phyloP scores from a whole-genome alignment of 768 basidiomycete species.

The Mycena leptocephala region DNA sequence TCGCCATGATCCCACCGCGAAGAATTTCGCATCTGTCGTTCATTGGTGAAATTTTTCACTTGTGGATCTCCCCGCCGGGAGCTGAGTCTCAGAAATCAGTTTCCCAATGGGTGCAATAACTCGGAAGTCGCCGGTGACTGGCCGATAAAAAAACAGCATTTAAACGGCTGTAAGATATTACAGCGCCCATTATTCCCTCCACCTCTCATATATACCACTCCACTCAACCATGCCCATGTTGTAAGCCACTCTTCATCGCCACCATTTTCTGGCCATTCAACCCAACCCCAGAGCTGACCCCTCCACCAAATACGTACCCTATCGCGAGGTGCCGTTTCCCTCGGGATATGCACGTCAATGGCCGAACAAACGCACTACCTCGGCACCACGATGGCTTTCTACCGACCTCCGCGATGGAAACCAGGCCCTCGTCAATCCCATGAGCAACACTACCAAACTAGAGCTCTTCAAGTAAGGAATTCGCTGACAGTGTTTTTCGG shows the following conservation, averaged over 20 bases:
- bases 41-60: no score
- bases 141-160: not conserved
- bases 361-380: conserved; percentile 88
- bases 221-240: conserved; percentile 65
- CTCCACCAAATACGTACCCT: conserved; percentile 74
- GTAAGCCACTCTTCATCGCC: conserved; percentile 45
- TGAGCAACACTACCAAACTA: conserved; percentile 75
- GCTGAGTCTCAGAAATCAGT: not conserved
- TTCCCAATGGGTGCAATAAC: not conserved
- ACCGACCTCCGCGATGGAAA: conserved; percentile 99
- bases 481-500: not conserved
- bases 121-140: no score
- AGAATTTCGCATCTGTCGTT: no score
- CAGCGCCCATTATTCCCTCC: not conserved
- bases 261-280: conserved; percentile 8
- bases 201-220: not conserved
- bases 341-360: conserved; percentile 75
- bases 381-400: conserved; percentile 95
- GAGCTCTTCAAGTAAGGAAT: conserved; percentile 61
- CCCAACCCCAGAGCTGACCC: conserved; percentile 67
- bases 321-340: conserved; percentile 72
- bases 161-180: not conserved
- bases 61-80: no score
- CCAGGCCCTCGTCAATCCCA: conserved; percentile 96
- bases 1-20: no score